Evolutionary conservation across 257 asterid species (phyloP).

Genomic region (Striga asiatica): DNA sequence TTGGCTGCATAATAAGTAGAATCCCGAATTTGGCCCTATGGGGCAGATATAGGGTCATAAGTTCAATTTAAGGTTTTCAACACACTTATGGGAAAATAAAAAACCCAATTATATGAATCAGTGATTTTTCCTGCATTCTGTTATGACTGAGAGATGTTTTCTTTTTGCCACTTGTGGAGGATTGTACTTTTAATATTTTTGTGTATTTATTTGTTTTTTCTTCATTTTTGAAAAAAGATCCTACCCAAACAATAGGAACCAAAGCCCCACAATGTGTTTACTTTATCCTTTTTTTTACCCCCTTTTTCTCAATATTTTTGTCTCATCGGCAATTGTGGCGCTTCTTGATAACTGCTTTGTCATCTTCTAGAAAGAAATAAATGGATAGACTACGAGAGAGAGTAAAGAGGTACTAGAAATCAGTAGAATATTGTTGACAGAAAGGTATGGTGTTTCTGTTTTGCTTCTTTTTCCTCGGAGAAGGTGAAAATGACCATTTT

Average conservation of each 20-base stretch:
- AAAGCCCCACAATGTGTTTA: too few relatives aligned
- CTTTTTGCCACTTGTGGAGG: slow-evolving; percentile 3
- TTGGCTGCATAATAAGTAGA: slow-evolving; percentile 18
- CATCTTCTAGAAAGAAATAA: slow-evolving; percentile 6
- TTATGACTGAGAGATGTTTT: slow-evolving; percentile 16
- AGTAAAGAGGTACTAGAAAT: slow-evolving; percentile 18
- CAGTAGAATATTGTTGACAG: slow-evolving; percentile 14
- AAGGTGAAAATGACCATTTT: neutral
- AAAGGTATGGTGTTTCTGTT: slow-evolving; percentile 12
- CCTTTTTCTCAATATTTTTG: slow-evolving; percentile 1
- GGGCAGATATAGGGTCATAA: neutral
- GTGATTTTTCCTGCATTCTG: neutral
- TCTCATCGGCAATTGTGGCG: slow-evolving; percentile 13
- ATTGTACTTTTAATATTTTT: neutral
- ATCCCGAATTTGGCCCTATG: slow-evolving; percentile 17
- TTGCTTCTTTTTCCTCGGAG: slow-evolving; percentile 5
- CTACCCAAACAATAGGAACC: too few relatives aligned
- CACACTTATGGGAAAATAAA: neutral
- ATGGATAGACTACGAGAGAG: neutral
- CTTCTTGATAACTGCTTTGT: slow-evolving; percentile 13
- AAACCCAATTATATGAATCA: slow-evolving; percentile 13
- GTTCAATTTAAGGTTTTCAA: neutral
- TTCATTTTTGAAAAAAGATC: too few relatives aligned
- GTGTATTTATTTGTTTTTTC: neutral
- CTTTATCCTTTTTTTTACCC: too few relatives aligned